Conservation (phyloP, 176 grass and related monocot species). For the Canna indica region DNA sequence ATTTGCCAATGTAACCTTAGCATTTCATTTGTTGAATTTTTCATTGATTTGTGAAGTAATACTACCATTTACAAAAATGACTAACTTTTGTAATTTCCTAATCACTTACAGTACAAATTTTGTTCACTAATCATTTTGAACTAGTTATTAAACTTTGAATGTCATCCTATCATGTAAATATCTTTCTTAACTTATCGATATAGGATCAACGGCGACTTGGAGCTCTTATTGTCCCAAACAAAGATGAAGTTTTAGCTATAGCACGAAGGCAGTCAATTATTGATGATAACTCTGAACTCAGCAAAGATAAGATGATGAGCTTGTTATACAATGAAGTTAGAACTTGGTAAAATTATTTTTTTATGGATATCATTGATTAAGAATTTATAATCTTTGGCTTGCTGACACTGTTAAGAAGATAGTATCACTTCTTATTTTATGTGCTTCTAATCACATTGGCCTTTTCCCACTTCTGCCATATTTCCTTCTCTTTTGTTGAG, state of each 20-base stretch:
- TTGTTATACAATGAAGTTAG: slow-evolving; percentile 57
- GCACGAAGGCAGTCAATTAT: slow-evolving; percentile 36
- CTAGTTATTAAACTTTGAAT: neutral
- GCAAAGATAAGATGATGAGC: slow-evolving; percentile 40
- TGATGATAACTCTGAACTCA: slow-evolving; percentile 23
- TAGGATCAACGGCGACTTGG: slow-evolving; percentile 75
- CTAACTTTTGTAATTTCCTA: neutral
- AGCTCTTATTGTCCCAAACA: slow-evolving; percentile 80
- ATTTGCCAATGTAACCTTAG: neutral
- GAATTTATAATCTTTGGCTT: neutral
- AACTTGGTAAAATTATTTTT: slow-evolving; percentile 53
- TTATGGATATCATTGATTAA: neutral
- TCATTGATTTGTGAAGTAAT: neutral
- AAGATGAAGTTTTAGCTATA: slow-evolving; percentile 52
- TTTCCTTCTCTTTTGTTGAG: neutral
- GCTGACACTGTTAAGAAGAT: neutral
- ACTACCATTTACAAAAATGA: neutral
- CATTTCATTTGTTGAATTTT: neutral
- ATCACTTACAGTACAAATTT: neutral
- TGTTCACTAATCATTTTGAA: neutral
- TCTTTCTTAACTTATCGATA: slow-evolving; percentile 14
- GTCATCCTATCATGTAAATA: neutral
- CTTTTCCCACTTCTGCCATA: neutral
- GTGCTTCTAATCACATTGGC: neutral
- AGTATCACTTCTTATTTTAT: no score